These are phyloP conservation scores for Ligustrum vulgare DNA, from an alignment of 257 asterid genomes.

Conservation along the genomic window DNA sequence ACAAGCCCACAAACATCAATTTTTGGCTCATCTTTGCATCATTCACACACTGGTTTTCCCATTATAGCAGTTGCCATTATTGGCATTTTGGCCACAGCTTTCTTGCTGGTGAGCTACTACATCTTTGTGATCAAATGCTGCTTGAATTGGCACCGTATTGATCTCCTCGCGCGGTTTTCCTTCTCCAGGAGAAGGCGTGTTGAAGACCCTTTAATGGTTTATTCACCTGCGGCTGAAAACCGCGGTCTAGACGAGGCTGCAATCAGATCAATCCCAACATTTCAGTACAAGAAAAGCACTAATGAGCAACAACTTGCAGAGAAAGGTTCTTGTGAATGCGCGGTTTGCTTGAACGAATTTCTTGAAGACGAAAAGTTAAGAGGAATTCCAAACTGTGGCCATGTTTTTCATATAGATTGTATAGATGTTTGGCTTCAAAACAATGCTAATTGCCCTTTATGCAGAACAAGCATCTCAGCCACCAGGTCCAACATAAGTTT, in stretches of 20 bases:
- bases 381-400: conserved; percentile 66
- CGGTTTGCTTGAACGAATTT: conserved; percentile 79
- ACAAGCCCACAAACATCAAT: conserved; percentile 34
- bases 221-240: conserved; percentile 40
- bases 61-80: conserved; percentile 81
- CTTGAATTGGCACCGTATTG: conserved; percentile 80
- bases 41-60: conserved; percentile 63
- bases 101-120: conserved; percentile 86
- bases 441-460: conserved; percentile 88
- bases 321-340: conserved; percentile 43
- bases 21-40: conserved; percentile 29
- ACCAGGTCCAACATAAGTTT: conserved; percentile 19
- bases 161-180: conserved; percentile 54
- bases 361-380: conserved; percentile 63
- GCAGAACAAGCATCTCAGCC: conserved; percentile 59
- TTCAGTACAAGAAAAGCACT: conserved; percentile 41
- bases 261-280: conserved; percentile 66
- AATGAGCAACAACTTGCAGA: neutral
- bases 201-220: conserved; percentile 37
- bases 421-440: conserved; percentile 90
- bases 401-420: conserved; percentile 79
- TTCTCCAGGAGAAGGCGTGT: conserved; percentile 43
- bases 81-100: conserved; percentile 76
- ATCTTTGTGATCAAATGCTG: conserved; percentile 87
- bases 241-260: conserved; percentile 68